phyloP scores from a whole-genome alignment of 306 rosid genomes.

The Luffa acutangula region DNA sequence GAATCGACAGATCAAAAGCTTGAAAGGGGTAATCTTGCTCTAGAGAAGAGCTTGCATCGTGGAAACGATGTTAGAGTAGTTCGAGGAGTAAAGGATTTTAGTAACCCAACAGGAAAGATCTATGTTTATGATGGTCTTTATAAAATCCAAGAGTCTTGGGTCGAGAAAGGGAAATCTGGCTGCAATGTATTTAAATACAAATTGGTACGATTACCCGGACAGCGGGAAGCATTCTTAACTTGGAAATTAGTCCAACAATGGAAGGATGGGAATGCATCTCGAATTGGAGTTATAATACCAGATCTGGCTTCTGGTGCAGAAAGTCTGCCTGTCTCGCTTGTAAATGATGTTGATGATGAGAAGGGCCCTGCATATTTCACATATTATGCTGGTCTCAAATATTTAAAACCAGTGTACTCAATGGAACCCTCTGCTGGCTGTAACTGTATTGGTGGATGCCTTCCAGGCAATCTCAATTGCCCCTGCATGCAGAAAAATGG shows the following conservation, averaged over 20 bases:
- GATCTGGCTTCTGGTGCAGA: slow-evolving; percentile 90
- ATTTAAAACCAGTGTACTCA: slow-evolving; percentile 33
- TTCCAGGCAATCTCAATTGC: slow-evolving; percentile 41
- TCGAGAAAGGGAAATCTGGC: slow-evolving; percentile 71
- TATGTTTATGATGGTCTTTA: slow-evolving; percentile 92
- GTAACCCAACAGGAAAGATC: slow-evolving; percentile 56
- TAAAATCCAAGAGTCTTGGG: slow-evolving; percentile 75
- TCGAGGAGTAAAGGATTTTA: slow-evolving; percentile 55
- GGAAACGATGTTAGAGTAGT: slow-evolving; percentile 76
- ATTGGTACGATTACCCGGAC: slow-evolving; percentile 51
- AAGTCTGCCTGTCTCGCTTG: slow-evolving; percentile 77
- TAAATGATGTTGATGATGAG: slow-evolving; percentile 81
- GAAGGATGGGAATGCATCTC: slow-evolving; percentile 45
- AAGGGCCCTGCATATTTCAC: slow-evolving; percentile 94
- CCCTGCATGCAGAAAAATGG: slow-evolving; percentile 65
- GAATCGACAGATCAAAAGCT: slow-evolving; percentile 84
- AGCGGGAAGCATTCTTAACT: slow-evolving; percentile 46
- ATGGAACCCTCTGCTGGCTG: slow-evolving; percentile 53
- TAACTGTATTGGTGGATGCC: slow-evolving; percentile 68
- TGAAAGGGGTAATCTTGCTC: slow-evolving; percentile 94
- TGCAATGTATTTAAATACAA: slow-evolving; percentile 72
- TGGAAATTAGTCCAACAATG: slow-evolving; percentile 80
- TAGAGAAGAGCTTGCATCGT: slow-evolving; percentile 67
- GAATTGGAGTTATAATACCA: slow-evolving; percentile 69
- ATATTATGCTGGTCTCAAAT: slow-evolving; percentile 51